These are phyloP conservation scores for Rhizopogon vinicolor DNA, from an alignment of 768 basidiomycete species.

Conservation along the genomic window DNA sequence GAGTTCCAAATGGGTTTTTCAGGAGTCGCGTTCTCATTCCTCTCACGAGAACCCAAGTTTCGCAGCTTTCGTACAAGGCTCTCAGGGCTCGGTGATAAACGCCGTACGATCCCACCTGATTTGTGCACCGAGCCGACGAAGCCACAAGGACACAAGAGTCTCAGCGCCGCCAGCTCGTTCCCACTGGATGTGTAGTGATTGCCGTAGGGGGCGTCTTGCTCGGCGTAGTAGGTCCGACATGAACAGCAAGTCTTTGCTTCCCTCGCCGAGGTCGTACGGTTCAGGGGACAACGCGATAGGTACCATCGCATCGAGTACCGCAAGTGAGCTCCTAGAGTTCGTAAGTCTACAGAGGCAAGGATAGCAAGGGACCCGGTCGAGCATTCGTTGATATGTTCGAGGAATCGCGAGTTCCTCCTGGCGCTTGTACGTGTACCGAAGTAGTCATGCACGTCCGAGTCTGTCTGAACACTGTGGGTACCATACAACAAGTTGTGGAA, in stretches of 20 bases:
- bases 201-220: slow-evolving; percentile 12
- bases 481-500: slow-evolving; percentile 7
- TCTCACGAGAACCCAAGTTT: slow-evolving; percentile 12
- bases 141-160: slow-evolving; percentile 20
- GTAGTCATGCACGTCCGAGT: slow-evolving; percentile 7
- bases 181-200: slow-evolving; percentile 6
- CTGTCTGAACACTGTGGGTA: neutral
- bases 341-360: neutral
- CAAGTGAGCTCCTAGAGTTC: slow-evolving; percentile 6
- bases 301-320: slow-evolving; percentile 2
- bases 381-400: slow-evolving; percentile 18
- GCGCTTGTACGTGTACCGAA: neutral
- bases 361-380: slow-evolving; percentile 8
- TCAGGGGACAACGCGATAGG: slow-evolving; percentile 10
- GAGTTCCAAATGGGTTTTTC: slow-evolving; percentile 21
- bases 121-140: slow-evolving; percentile 7
- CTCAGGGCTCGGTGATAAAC: slow-evolving; percentile 12
- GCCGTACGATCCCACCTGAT: neutral
- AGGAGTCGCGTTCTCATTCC: slow-evolving; percentile 17
- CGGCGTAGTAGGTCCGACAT: slow-evolving; percentile 25
- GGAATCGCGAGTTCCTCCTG: slow-evolving; percentile 12
- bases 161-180: slow-evolving; percentile 26
- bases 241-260: slow-evolving; percentile 16
- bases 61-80: slow-evolving; percentile 19
- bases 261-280: slow-evolving; percentile 2